phyloP scores from a whole-genome alignment of 106 monocot genomes.

The Acanthochlamys bracteata region DNA sequence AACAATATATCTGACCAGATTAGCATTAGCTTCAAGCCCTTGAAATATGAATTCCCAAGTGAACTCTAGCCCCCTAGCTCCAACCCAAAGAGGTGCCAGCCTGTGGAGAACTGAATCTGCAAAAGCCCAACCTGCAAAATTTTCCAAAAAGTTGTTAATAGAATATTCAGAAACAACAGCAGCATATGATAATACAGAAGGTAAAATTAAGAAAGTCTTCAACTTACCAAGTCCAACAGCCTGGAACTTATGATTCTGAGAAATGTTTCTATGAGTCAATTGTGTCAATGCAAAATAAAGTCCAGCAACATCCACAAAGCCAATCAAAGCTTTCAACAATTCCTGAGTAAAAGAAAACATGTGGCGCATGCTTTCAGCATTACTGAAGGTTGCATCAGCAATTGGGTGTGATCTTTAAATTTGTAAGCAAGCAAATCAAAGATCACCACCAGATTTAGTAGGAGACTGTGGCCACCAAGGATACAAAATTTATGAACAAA shows the following conservation, averaged over 20 bases:
- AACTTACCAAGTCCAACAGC: constrained; percentile 87
- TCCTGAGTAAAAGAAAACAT: constrained; percentile 41
- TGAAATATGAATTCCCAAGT: constrained; percentile 73
- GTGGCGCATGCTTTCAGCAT: too few relatives aligned
- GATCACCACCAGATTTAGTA: too few relatives aligned
- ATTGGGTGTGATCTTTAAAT: too few relatives aligned
- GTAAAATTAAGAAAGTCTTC: too few relatives aligned
- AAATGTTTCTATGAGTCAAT: constrained; percentile 94
- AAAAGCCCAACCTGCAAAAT: constrained; percentile 77
- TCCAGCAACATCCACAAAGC: constrained; percentile 86
- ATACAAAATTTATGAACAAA: too few relatives aligned
- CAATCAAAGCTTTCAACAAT: constrained; percentile 74
- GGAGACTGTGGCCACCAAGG: too few relatives aligned
- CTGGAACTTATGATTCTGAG: constrained; percentile 96
- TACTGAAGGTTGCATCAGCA: too few relatives aligned
- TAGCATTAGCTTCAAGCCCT: constrained; percentile 77
- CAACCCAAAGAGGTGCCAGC: constrained; percentile 68
- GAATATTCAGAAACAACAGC: too few relatives aligned
- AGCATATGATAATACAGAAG: too few relatives aligned
- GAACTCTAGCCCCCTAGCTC: constrained; percentile 70
- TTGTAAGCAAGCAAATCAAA: too few relatives aligned
- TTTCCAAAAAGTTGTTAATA: too few relatives aligned
- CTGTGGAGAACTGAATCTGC: constrained; percentile 73
- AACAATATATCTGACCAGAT: too few relatives aligned
- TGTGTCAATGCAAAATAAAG: constrained; percentile 96